phyloP scores from a whole-genome alignment of 2,329 filamentous ascomycete genomes.

The Trichoderma gracile region DNA sequence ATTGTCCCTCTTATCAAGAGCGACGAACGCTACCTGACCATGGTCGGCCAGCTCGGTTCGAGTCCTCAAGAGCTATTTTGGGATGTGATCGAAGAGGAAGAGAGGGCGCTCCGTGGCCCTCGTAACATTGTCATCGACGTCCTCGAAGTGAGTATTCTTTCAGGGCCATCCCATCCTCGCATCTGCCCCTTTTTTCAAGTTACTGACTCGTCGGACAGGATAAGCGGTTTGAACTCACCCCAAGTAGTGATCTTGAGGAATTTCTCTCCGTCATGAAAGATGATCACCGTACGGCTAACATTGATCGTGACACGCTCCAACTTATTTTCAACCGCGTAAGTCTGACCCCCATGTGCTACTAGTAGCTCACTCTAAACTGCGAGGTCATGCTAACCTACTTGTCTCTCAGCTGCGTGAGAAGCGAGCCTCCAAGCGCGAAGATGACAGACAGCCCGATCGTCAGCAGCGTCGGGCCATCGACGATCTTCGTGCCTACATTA shows the following conservation, averaged over 20 bases:
- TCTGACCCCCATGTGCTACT: neutral
- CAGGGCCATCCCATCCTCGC: no score
- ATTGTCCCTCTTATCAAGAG: constrained; percentile 72
- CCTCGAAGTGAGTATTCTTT: constrained; percentile 66
- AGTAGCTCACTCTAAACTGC: no score
- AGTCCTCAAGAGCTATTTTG: constrained; percentile 91
- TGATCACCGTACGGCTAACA: constrained; percentile 84
- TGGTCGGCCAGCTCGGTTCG: constrained; percentile 82
- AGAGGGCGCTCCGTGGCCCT: constrained; percentile 76
- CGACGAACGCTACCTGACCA: constrained; percentile 79
- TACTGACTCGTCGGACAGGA: constrained; percentile 57
- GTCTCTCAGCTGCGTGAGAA: constrained; percentile 73
- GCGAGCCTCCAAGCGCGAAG: constrained; percentile 76
- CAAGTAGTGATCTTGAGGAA: constrained; percentile 84
- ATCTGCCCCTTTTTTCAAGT: no score
- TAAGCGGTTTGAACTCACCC: constrained; percentile 85
- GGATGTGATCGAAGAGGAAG: constrained; percentile 93
- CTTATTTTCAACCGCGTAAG: constrained; percentile 81
- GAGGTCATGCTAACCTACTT: constrained; percentile 12
- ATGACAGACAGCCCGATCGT: constrained; percentile 82
- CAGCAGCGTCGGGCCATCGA: constrained; percentile 84
- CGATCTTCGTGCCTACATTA: constrained; percentile 79
- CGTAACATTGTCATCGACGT: constrained; percentile 85
- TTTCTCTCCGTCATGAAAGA: constrained; percentile 79
- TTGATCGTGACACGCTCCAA: constrained; percentile 75